Base-by-base conservation (phyloP, 2,329 filamentous ascomycete genomes). In the Colletotrichum coccodes region DNA sequence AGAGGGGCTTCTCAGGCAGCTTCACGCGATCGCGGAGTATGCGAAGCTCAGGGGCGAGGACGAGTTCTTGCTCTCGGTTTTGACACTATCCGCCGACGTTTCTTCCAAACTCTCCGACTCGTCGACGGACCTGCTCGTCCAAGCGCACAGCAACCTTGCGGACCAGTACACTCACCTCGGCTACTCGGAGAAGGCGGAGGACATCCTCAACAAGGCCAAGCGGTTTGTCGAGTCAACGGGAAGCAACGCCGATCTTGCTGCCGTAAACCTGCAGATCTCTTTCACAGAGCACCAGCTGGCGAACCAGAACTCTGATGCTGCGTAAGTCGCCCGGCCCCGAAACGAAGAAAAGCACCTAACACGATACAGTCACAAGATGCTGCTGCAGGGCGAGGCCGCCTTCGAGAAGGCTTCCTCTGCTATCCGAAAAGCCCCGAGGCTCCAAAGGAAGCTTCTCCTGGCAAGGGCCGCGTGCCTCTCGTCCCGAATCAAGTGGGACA, bases 231-330 rank as follows among this genome's bases (percentile, higher is more conserved):
- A 81, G 59, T 75, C 80, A n/a, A 76, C 81, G n/a, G 74, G 75
- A 0, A 70, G 77, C 5, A 57, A 79, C 3, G 79, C 82, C 3
- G 76, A 76, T 14, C 81, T 85, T 21, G 78, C 82, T 6, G 71
- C 84, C 23, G 84, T 83, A 11, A 79, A 79, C 18, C 92, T 92
- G 77, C 87, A 94, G 71, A 80, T 97, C 7, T 89, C 90, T 0
- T 90, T 91, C 70, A 90, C 92, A 0, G 93, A 97, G 76, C 94
- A 94, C 76, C 84, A 91, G 32, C 82, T 95, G 21, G 87, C 88
- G 1, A 86, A 91, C 14, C 92, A 91, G 11, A 89, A 90, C 57
- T 80, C 88, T 18, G 85, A 90, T 11, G 90, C 92, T 79, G 91
- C 88, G 76, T 84, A 76, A 75, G 79, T 80, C 12, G 3, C 5